Evolutionary conservation across 2,329 filamentous ascomycete genomes (phyloP).

Genomic region (Grosmannia huntii): DNA sequence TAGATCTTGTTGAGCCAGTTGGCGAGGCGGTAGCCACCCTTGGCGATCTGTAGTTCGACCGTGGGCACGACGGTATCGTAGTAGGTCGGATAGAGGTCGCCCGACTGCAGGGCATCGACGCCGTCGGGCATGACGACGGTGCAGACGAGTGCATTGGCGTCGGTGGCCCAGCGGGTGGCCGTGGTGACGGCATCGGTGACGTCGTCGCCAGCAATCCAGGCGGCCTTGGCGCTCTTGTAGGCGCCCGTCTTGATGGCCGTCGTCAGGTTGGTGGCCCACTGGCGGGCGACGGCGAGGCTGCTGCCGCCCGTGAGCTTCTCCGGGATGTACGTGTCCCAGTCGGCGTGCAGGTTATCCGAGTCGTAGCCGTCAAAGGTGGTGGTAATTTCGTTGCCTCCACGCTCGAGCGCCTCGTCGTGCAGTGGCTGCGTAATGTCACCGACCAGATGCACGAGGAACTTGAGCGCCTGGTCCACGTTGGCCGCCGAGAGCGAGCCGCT

Average conservation of each 20-base stretch:
- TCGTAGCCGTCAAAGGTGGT: slow-evolving; percentile 36
- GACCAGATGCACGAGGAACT: slow-evolving; percentile 47
- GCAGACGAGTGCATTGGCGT: slow-evolving; percentile 30
- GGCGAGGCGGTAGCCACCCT: too few species aligned
- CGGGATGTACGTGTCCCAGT: slow-evolving; percentile 49
- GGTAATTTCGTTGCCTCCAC: slow-evolving; percentile 43
- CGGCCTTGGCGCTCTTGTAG: slow-evolving; percentile 21
- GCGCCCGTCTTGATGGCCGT: slow-evolving; percentile 24
- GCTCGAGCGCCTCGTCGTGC: slow-evolving; percentile 36
- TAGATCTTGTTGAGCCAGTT: too few species aligned
- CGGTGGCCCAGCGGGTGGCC: slow-evolving; percentile 26
- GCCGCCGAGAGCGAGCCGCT: slow-evolving; percentile 30
- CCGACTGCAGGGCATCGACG: slow-evolving; percentile 17
- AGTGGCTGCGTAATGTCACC: slow-evolving; percentile 45
- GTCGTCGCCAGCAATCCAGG: slow-evolving; percentile 24
- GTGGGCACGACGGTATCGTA: too few species aligned
- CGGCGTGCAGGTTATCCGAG: slow-evolving; percentile 43
- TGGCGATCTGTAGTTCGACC: too few species aligned
- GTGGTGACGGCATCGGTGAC: slow-evolving; percentile 19
- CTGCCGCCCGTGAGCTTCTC: slow-evolving; percentile 28
- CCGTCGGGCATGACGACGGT: slow-evolving; percentile 27
- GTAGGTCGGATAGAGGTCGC: too few species aligned
- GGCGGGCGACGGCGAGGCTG: slow-evolving; percentile 21
- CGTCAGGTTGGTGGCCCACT: slow-evolving; percentile 25
- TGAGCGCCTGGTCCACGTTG: slow-evolving; percentile 44